Percentiles rank a stretch among this genome's conserved stretches.
Conservation (phyloP, 768 basidiomycete species). For the Amylocystis lapponica region DNA sequence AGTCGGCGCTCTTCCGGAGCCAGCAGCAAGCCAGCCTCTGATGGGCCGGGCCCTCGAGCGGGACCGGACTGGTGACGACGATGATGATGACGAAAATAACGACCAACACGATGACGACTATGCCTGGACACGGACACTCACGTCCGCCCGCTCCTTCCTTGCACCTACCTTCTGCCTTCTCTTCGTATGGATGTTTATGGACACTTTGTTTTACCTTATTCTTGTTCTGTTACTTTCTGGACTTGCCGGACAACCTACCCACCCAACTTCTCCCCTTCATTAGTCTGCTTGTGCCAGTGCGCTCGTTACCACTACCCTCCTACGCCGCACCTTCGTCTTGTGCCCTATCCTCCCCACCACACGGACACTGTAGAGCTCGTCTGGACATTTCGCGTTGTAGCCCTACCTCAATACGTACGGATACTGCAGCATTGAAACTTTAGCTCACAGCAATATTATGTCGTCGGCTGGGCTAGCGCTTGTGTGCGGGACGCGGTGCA, state of each 20-base stretch:
- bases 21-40: constrained; percentile 13
- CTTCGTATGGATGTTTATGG: neutral
- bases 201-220: neutral
- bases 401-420: neutral
- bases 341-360: constrained; percentile 11
- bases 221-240: constrained; percentile 2
- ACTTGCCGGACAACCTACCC: constrained; percentile 20
- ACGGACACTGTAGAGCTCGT: constrained; percentile 1
- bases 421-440: neutral
- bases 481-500: neutral
- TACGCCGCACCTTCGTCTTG: constrained; percentile 1
- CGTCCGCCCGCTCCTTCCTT: constrained; percentile 4
- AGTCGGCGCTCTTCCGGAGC: constrained; percentile 37
- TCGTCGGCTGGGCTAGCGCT: neutral
- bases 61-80: neutral
- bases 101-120: neutral
- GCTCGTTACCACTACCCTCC: constrained; percentile 10
- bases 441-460: neutral
- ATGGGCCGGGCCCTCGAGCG: constrained; percentile 7
- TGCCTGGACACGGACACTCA: constrained; percentile 5
- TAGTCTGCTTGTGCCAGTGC: constrained; percentile 7
- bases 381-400: neutral
- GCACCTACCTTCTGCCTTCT: constrained; percentile 9
- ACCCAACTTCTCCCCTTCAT: constrained; percentile 5
- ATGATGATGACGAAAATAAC: constrained; percentile 1